These are phyloP conservation scores for Pseudopithomyces chartarum DNA, from an alignment of 2,329 filamentous ascomycete species.

Conservation along the genomic window DNA sequence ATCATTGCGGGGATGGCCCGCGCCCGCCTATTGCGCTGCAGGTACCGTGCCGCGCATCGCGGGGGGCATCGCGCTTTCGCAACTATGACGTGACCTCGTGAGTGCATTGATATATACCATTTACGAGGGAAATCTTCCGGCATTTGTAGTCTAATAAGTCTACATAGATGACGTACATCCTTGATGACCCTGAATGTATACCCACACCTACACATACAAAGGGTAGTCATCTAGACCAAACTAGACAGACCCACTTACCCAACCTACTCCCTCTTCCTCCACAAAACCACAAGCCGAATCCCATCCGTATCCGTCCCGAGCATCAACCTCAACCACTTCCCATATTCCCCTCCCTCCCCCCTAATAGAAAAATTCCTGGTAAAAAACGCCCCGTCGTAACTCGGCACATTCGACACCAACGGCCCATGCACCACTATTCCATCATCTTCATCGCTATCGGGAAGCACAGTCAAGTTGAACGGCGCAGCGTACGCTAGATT, in stretches of 20 bases:
- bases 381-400: conserved; percentile 2
- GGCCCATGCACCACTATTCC: conserved; percentile 8
- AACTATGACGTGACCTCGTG: too few species aligned
- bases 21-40: neutral
- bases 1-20: conserved; percentile 1
- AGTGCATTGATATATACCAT: too few species aligned
- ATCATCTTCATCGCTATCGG: neutral
- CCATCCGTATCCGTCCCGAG: neutral
- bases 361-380: conserved; percentile 7
- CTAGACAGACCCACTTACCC: too few species aligned
- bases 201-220: neutral
- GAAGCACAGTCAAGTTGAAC: neutral
- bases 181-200: too few species aligned
- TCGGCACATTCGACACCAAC: conserved; percentile 7
- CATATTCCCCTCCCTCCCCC: neutral
- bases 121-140: neutral
- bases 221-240: too few species aligned
- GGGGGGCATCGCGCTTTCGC: neutral
- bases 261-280: neutral
- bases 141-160: neutral
- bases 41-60: neutral
- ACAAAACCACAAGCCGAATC: neutral
- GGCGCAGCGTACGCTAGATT: conserved; percentile 11
- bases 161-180: neutral
- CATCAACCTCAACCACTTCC: conserved; percentile 8